Percentiles rank a stretch among this genome's conserved stretches.
Evolutionary conservation across 805 yeast genomes (phyloP).

Genomic region (Sugiyamaella marilandica): DNA sequence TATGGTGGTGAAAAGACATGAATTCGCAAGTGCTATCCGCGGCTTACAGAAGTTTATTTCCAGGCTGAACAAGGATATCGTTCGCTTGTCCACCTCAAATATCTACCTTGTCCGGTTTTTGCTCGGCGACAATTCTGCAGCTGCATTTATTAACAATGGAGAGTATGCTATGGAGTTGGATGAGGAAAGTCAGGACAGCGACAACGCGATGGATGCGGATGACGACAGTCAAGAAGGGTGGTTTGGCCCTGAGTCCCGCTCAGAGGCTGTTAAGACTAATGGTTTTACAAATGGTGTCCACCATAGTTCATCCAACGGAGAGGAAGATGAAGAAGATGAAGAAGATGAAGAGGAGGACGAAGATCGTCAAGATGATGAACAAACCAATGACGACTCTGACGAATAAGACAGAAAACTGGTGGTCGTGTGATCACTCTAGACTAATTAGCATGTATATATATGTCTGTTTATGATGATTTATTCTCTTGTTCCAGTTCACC

Average conservation of each 20-base stretch:
- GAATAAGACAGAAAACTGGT: slow-evolving; percentile 68
- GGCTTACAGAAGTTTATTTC: slow-evolving; percentile 71
- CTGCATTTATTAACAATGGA: slow-evolving; percentile 22
- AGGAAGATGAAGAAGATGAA: slow-evolving; percentile 8
- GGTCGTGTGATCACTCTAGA: background rate
- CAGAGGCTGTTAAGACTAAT: background rate
- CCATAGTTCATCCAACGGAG: background rate
- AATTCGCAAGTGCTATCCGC: slow-evolving; percentile 60
- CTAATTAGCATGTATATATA: background rate
- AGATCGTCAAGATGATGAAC: slow-evolving; percentile 2
- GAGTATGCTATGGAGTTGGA: slow-evolving; percentile 25
- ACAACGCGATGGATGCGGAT: slow-evolving; percentile 32
- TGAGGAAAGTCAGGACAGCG: slow-evolving; percentile 30
- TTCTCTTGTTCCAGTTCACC: background rate
- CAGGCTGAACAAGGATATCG: slow-evolving; percentile 66
- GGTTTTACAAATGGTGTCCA: slow-evolving; percentile 1
- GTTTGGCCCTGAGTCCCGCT: slow-evolving; percentile 31
- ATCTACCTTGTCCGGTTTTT: slow-evolving; percentile 22
- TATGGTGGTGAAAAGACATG: slow-evolving; percentile 56
- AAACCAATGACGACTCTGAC: slow-evolving; percentile 47
- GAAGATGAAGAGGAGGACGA: background rate
- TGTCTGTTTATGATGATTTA: too few relatives aligned
- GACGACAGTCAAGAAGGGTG: slow-evolving; percentile 34
- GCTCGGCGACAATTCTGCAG: slow-evolving; percentile 11
- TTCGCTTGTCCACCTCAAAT: slow-evolving; percentile 26